A percentile compares a stretch with the other conserved stretches of the same genome.
Conservation (phyloP, 306 rosid genomes). For the Ziziphus jujuba region DNA sequence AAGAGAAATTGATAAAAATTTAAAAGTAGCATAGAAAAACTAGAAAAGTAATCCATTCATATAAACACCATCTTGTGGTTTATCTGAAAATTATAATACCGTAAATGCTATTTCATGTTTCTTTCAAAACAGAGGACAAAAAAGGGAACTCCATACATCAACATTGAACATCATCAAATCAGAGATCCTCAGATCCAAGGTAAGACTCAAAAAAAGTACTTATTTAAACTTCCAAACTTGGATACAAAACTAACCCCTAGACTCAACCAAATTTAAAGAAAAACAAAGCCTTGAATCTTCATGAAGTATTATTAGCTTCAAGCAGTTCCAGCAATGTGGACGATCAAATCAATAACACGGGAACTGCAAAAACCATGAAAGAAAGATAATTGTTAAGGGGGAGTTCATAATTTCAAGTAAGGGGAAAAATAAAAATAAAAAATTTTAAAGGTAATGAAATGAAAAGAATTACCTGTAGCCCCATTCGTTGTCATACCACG, state of each 20-base stretch:
- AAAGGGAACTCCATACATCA: not conserved
- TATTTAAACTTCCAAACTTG: slow-evolving; percentile 23
- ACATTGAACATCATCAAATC: not conserved
- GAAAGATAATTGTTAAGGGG: not conserved
- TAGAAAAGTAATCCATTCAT: not conserved
- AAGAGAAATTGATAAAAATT: too few species aligned
- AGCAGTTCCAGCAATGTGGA: slow-evolving; percentile 50
- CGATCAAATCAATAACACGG: slow-evolving; percentile 90
- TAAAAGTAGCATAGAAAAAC: too few species aligned
- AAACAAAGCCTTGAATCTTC: slow-evolving; percentile 16
- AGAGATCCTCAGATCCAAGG: not conserved
- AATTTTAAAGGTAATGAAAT: not conserved
- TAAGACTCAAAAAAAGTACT: slow-evolving; percentile 5
- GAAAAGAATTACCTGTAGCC: slow-evolving; percentile 74
- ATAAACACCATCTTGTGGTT: slow-evolving; percentile 6
- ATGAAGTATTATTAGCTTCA: slow-evolving; percentile 15
- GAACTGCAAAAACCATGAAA: slow-evolving; percentile 48
- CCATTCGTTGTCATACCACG: slow-evolving; percentile 93
- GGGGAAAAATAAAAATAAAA: not conserved
- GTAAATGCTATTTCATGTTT: slow-evolving; percentile 4
- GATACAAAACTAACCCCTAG: slow-evolving; percentile 6
- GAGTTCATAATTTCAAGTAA: not conserved
- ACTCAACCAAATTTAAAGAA: slow-evolving; percentile 20
- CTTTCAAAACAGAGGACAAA: not conserved
- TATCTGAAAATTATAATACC: slow-evolving; percentile 2